Evolutionary conservation across 1,284 basidiomycete genomes (phyloP), one percentile per base, ranked within the genome.

Genomic region (Moesziomyces parantarcticus): DNA sequence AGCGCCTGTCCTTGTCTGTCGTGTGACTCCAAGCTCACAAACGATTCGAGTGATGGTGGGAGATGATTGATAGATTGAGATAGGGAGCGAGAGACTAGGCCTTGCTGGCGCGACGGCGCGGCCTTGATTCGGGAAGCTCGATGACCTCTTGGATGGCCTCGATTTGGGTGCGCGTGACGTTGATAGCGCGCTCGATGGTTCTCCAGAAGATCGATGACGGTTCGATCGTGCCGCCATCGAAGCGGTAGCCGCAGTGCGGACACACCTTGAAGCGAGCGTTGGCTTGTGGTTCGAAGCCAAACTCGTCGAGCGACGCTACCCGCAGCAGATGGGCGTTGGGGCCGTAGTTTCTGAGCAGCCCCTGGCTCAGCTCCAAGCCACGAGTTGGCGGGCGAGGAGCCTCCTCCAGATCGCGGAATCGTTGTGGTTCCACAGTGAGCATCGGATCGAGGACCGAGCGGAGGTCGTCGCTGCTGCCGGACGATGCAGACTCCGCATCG

Each of bases 291-390:
- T 18, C 6, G 10, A 9, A 42, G 7, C 67, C 61, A 25, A 65
- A 40, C 36, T 29, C 16, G 40, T 65, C 58, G 46, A 64, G 64
- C 5, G 49, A 54, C 3, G 65, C 58, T 45, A 70, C 54, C 23
- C 62, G 61, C 2, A 70, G 43, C 20, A 70, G 32, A 22, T 70
- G 40, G 0, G 48, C 47, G 48, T 70, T 70, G 3, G 67, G 58
- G 0, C 57, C 61, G 34, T 64, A 70, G 43, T 70, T 65, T 20
- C 6, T 34, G 4, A 64, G 39, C 3, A 49, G 32, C 5, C 22
- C 16, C 18, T 70, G 61, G 22, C 46, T 48, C 5, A 45, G 34
- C 0, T 10, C 11, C 18, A 54, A 25, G 5, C 62, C 62, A 1
- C 3, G 11, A 0, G 43, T 50, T 1, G 51, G 13, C 0, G 43